Base-by-base conservation (phyloP, 495 filamentous ascomycete species). In the Annulohypoxylon bovei region DNA sequence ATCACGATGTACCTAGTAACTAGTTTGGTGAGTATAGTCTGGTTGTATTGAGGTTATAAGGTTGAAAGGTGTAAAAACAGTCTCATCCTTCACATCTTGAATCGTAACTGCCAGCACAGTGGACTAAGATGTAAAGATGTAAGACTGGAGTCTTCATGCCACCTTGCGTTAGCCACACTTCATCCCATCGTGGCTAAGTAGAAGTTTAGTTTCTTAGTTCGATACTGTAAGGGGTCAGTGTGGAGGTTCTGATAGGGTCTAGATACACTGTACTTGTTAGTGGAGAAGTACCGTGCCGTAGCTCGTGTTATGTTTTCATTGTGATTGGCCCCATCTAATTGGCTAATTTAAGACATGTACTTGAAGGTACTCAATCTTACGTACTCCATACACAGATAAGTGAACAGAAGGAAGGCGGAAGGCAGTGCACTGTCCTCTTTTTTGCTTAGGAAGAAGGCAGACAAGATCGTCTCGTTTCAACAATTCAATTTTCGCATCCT, bases 381-480 rank as follows among this genome's bases (percentile, higher is more conserved):
- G 32, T 40, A 53, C 54, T 16, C 42, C 59, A 20, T 62, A 58
- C 65, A 56, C 33, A 56, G 53, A 39, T 56, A 56, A 56, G 33
- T 56, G 32, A 56, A 39, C 53, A 56, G 53, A 25, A 37, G 53
- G 33, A 56, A 37, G 32, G 28, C 27, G 16, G 56, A 49, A 71
- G 40, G 56, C 62, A 18, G 58, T 72, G 61, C 65, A 65, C 61
- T 66, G 40, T 62, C 20, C 49, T 46, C 35, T 53, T 40, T 49
- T 53, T 40, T 49, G 53, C 27, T 23, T 30, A n/a, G 32, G 40
- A 50, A 65, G 25, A 22, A 39, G 55, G 18, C 23, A 64, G 37
- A 44, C 22, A 37, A 33, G 60, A 65, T 61, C 65, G 44, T 67
- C 52, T 56, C 35, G 73, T 75, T 75, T 75, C 73, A 73, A 61